Conservation (phyloP, 2,329 filamentous ascomycete species). For the Beauveria brongniartii region DNA sequence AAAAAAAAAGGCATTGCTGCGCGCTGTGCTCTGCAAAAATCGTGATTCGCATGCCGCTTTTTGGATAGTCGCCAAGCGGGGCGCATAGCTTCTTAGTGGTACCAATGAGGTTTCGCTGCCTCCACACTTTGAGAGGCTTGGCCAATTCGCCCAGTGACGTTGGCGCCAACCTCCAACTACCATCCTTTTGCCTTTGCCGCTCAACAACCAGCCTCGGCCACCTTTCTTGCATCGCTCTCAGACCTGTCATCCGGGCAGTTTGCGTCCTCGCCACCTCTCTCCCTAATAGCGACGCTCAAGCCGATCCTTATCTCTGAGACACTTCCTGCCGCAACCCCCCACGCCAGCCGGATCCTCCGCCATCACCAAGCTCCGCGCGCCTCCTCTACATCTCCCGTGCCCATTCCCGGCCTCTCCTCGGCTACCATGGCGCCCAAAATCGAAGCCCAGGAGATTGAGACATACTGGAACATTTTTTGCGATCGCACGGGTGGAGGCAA, state of each 20-base stretch:
- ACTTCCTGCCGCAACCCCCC: neutral
- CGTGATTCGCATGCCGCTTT: neutral
- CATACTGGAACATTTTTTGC: slow-evolving; percentile 59
- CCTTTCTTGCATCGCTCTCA: neutral
- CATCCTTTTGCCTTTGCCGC: neutral
- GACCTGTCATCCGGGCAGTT: neutral
- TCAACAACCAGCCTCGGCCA: neutral
- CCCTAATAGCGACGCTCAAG: neutral
- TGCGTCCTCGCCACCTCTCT: neutral
- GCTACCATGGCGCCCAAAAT: slow-evolving; percentile 50
- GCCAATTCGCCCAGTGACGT: slow-evolving; percentile 1
- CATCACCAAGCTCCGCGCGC: neutral
- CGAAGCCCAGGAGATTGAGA: slow-evolving; percentile 54
- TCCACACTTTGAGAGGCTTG: slow-evolving; percentile 1
- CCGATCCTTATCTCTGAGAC: neutral
- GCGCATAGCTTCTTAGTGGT: neutral
- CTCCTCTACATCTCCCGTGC: neutral
- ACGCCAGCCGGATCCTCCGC: neutral
- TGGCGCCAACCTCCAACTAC: slow-evolving; percentile 3
- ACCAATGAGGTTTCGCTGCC: neutral
- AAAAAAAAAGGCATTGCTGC: neutral
- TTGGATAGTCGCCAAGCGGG: neutral
- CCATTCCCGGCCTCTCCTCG: slow-evolving; percentile 9
- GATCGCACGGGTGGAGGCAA: slow-evolving; percentile 51
- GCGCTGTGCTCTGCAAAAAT: neutral